Evolutionary conservation across 176 grass and related monocot species (phyloP).

Genomic region (maize (Zea mays)): DNA sequence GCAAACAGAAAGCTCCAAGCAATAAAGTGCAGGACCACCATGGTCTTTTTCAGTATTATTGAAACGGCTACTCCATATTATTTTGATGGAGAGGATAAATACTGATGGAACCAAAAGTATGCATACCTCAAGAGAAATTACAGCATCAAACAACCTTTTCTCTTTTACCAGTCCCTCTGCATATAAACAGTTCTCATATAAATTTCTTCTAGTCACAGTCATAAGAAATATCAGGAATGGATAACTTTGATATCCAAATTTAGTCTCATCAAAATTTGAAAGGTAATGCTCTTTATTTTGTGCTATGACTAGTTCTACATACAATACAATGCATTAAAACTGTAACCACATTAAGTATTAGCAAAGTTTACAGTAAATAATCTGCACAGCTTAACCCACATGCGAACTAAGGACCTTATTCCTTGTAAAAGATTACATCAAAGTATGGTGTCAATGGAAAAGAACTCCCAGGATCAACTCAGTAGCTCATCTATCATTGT

Average conservation of each 20-base stretch:
- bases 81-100: not conserved
- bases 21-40: not conserved
- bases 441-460: not conserved
- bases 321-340: not conserved
- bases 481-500: not conserved
- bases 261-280: too few species aligned
- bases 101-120: slow-evolving; percentile 16
- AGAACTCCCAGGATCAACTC: not conserved
- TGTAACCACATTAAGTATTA: not conserved
- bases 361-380: not conserved
- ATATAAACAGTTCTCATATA: slow-evolving; percentile 35
- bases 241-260: not conserved
- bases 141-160: slow-evolving; percentile 86
- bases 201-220: slow-evolving; percentile 31
- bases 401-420: not conserved
- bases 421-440: not conserved
- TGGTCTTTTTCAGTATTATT: not conserved
- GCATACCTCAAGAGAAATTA: slow-evolving; percentile 88
- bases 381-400: too few species aligned
- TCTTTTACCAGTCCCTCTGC: slow-evolving; percentile 87
- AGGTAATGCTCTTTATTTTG: not conserved
- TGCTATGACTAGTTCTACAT: not conserved
- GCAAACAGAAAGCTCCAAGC: not conserved
- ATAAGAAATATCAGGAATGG: slow-evolving; percentile 26
- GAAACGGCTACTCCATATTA: not conserved